Evolutionary conservation across 2,329 filamentous ascomycete species (phyloP).

Genomic region (Incumbomyces lentus): DNA sequence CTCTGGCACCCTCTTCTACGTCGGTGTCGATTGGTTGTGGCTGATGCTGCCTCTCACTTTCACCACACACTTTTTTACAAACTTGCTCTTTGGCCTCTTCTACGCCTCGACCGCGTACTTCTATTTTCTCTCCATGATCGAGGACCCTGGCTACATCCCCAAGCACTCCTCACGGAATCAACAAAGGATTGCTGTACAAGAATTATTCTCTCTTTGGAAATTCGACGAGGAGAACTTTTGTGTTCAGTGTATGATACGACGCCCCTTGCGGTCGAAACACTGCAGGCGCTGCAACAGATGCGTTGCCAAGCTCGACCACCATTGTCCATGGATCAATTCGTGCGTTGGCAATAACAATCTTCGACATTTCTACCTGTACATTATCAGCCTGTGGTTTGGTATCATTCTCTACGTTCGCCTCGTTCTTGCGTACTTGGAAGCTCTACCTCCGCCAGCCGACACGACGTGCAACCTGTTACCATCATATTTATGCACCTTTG

Average conservation of each 20-base stretch:
- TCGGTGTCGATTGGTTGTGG: conserved; percentile 64
- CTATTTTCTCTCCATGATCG: conserved; percentile 73
- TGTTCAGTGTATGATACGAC: conserved; percentile 85
- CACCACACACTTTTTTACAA: conserved; percentile 58
- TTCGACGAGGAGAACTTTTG: conserved; percentile 95
- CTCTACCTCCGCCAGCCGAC: conserved; percentile 3
- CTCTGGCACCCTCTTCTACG: conserved; percentile 71
- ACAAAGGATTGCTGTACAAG: conserved; percentile 79
- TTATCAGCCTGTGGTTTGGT: conserved; percentile 65
- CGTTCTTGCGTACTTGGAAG: conserved; percentile 47
- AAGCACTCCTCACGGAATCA: conserved; percentile 82
- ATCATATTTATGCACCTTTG: conserved; percentile 60
- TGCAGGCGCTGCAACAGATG: conserved; percentile 85
- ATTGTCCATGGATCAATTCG: conserved; percentile 97
- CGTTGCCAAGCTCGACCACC: conserved; percentile 92
- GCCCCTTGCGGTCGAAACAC: conserved; percentile 88
- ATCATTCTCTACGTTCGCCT: conserved; percentile 63
- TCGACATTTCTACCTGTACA: conserved; percentile 86
- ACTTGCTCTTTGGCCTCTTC: conserved; percentile 59
- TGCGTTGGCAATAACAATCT: conserved; percentile 94
- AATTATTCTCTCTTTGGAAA: conserved; percentile 72
- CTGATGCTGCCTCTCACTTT: conserved; percentile 65
- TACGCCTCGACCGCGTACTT: conserved; percentile 69
- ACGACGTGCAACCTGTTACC: conserved; percentile 62
- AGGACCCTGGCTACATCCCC: conserved; percentile 86